A percentile compares a stretch with the other conserved stretches of the same genome.
These are phyloP conservation scores for Populus euphratica DNA, from an alignment of 345 rosid genomes.

Conservation along the genomic window DNA sequence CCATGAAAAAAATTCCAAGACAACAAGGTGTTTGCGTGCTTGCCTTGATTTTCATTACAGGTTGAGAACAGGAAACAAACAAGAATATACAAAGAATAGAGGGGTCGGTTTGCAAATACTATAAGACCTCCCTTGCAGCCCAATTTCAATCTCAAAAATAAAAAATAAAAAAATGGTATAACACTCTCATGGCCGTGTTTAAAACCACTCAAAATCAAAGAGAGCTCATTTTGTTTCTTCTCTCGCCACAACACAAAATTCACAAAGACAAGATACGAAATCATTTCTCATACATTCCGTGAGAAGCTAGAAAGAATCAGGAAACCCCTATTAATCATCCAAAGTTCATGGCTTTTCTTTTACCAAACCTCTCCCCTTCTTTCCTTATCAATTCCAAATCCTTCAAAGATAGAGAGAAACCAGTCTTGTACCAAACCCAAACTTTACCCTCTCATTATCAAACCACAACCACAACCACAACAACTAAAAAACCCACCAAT, in stretches of 20 bases:
- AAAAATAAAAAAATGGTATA: not conserved
- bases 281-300: slow-evolving; percentile 18
- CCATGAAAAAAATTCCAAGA: too few species aligned
- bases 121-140: not conserved
- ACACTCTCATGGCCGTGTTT: slow-evolving; percentile 36
- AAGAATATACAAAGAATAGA: not conserved
- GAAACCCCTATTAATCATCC: not conserved
- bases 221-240: slow-evolving; percentile 15
- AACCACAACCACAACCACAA: not conserved
- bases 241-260: slow-evolving; percentile 16
- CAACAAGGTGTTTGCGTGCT: too few species aligned
- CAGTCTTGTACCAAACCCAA: slow-evolving; percentile 14
- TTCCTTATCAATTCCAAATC: slow-evolving; percentile 49
- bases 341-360: slow-evolving; percentile 67
- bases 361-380: slow-evolving; percentile 62
- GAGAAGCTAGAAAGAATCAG: slow-evolving; percentile 19
- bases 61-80: not conserved
- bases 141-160: not conserved
- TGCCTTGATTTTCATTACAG: too few species aligned
- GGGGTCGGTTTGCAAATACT: not conserved
- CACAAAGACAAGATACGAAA: not conserved
- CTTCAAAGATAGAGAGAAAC: slow-evolving; percentile 32
- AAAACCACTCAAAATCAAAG: slow-evolving; percentile 46
- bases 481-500: slow-evolving; percentile 1
- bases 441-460: slow-evolving; percentile 17